These are phyloP conservation scores for Coleophoma crateriformis DNA, from an alignment of 2,329 filamentous ascomycete genomes.

Conservation along the genomic window DNA sequence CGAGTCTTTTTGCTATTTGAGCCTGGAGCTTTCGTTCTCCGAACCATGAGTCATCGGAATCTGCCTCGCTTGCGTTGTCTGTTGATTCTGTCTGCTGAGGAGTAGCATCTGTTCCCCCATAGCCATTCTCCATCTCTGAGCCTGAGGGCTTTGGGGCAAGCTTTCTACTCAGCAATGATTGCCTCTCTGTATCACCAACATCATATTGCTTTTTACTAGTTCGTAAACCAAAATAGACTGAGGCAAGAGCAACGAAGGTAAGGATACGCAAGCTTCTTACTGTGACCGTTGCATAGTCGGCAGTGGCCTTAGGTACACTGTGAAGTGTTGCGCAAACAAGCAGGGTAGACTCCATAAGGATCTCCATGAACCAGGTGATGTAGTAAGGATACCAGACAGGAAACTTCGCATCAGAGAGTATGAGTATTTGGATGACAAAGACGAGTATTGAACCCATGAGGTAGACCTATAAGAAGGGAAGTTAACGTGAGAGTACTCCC, in stretches of 20 bases:
- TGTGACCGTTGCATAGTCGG: slow-evolving; percentile 16
- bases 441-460: slow-evolving; percentile 55
- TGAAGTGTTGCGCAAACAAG: slow-evolving; percentile 29
- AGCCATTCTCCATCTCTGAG: slow-evolving; percentile 18
- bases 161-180: slow-evolving; percentile 48
- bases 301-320: slow-evolving; percentile 11
- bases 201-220: slow-evolving; percentile 22
- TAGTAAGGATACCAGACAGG: slow-evolving; percentile 59
- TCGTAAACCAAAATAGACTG: slow-evolving; percentile 25
- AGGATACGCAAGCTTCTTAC: slow-evolving; percentile 21
- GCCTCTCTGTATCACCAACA: slow-evolving; percentile 48
- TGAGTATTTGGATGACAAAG: slow-evolving; percentile 56
- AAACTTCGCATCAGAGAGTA: slow-evolving; percentile 42
- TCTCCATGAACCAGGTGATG: slow-evolving; percentile 54
- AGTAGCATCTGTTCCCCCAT: slow-evolving; percentile 17
- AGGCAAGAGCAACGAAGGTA: slow-evolving; percentile 28
- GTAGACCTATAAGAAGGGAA: slow-evolving; percentile 37
- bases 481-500: background rate
- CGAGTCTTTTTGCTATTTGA: slow-evolving; percentile 61
- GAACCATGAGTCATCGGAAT: slow-evolving; percentile 48
- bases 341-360: slow-evolving; percentile 48
- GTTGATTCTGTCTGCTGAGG: slow-evolving; percentile 12
- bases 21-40: slow-evolving; percentile 48
- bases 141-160: slow-evolving; percentile 23
- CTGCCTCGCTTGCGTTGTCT: slow-evolving; percentile 24